These are phyloP conservation scores for Amborella trichopoda DNA, from an alignment of 164 flowering plant species.

Conservation along the genomic window DNA sequence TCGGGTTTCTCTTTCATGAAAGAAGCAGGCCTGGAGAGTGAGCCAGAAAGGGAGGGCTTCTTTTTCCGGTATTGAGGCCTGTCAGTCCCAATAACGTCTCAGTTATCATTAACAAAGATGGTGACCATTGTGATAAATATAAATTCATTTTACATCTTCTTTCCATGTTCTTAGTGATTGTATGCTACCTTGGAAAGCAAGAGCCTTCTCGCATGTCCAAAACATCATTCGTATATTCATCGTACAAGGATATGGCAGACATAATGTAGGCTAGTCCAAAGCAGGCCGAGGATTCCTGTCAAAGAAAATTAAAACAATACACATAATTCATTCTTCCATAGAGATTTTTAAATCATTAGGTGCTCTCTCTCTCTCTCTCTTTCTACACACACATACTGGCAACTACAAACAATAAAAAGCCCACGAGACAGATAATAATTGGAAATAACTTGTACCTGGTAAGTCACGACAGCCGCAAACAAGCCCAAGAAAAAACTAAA, in stretches of 20 bases:
- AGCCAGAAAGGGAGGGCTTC: conserved; percentile 12
- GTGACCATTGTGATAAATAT: no score
- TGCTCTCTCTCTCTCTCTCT: no score
- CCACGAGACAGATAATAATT: no score
- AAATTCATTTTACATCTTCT: no score
- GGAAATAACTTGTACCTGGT: conserved; percentile 54
- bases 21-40: conserved; percentile 47
- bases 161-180: no score
- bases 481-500: conserved; percentile 68
- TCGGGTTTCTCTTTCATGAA: conserved; percentile 14
- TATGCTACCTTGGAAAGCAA: conserved; percentile 66
- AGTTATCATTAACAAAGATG: no score
- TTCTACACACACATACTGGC: no score
- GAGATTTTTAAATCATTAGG: no score
- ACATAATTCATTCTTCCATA: no score
- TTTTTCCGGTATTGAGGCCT: conserved; percentile 56
- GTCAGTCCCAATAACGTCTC: conserved; percentile 13
- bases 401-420: no score
- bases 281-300: conserved; percentile 69
- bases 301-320: neutral
- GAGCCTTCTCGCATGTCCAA: conserved; percentile 82
- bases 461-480: conserved; percentile 68
- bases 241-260: conserved; percentile 59
- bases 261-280: conserved; percentile 59
- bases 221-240: conserved; percentile 84